These are phyloP conservation scores for Ceratocystis alfenasii DNA, from an alignment of 2,329 filamentous ascomycete genomes.

Conservation along the genomic window DNA sequence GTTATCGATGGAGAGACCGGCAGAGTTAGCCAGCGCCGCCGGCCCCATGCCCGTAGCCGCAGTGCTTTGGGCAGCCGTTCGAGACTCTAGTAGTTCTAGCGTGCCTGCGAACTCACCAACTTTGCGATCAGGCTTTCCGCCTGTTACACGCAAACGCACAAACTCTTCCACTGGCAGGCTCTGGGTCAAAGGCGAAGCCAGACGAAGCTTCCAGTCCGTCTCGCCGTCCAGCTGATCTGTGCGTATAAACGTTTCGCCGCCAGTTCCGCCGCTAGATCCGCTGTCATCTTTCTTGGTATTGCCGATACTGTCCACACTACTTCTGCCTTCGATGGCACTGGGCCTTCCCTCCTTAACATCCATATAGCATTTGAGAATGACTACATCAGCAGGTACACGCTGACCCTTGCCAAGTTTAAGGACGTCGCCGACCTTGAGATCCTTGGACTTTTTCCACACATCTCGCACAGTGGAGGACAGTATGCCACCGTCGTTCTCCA, in stretches of 20 bases:
- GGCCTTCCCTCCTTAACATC: conserved; percentile 5
- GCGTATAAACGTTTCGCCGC: conserved; percentile 87
- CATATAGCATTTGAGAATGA: conserved; percentile 69
- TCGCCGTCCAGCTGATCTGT: conserved; percentile 96
- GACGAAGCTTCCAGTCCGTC: conserved; percentile 92
- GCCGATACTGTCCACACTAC: conserved; percentile 24
- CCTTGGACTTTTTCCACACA: conserved; percentile 67
- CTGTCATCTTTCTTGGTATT: conserved; percentile 29
- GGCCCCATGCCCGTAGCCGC: conserved; percentile 23
- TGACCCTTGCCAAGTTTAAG: conserved; percentile 85
- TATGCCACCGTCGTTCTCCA: conserved; percentile 34
- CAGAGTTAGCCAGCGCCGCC: conserved; percentile 38
- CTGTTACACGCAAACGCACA: conserved; percentile 56
- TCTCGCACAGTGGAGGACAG: conserved; percentile 49
- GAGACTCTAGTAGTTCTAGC: conserved; percentile 56
- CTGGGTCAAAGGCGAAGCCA: conserved; percentile 79
- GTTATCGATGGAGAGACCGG: conserved; percentile 82
- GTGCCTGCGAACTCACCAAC: conserved; percentile 95
- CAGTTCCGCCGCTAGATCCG: conserved; percentile 32
- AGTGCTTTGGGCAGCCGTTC: conserved; percentile 36
- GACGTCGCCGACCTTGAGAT: conserved; percentile 91
- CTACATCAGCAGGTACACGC: conserved; percentile 83
- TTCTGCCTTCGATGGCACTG: conserved; percentile 26
- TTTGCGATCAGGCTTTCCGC: conserved; percentile 80
- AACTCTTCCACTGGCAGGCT: conserved; percentile 62